Percentiles rank a stretch among this genome's conserved stretches.
These are phyloP conservation scores for Fraxinus nigra DNA, from an alignment of 305 asterid species.

Conservation along the genomic window DNA sequence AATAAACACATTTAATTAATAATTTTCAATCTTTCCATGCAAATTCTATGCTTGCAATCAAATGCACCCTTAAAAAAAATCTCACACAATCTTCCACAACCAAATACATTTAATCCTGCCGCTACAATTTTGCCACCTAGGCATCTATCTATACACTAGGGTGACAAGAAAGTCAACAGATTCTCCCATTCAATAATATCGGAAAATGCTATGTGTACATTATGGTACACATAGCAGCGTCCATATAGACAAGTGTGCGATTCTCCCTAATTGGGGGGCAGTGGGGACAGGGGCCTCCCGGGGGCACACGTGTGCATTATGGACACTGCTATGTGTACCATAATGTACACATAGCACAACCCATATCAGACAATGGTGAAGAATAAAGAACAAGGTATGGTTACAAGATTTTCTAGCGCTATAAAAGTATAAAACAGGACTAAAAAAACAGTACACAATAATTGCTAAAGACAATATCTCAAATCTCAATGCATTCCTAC, in stretches of 20 bases:
- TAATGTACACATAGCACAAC: no score
- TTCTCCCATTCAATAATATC: not conserved
- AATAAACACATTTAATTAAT: no score
- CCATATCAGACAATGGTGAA: not conserved
- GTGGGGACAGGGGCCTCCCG: no score
- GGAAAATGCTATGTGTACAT: no score
- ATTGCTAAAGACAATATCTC: not conserved
- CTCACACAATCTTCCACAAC: not conserved
- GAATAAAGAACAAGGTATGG: not conserved
- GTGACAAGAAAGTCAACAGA: not conserved
- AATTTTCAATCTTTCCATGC: no score
- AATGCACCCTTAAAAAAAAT: no score
- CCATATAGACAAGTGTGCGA: no score
- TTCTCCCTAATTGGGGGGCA: no score
- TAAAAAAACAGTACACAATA: not conserved
- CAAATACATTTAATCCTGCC: not conserved
- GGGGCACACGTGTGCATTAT: no score
- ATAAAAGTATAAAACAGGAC: not conserved
- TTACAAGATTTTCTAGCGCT: not conserved
- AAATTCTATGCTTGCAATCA: not conserved
- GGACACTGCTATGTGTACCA: no score
- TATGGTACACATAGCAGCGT: no score
- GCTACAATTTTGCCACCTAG: not conserved
- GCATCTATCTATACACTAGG: not conserved
- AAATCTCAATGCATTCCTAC: not conserved